Base-by-base conservation (phyloP, 768 basidiomycete genomes). In the Daedaleopsis nitida region DNA sequence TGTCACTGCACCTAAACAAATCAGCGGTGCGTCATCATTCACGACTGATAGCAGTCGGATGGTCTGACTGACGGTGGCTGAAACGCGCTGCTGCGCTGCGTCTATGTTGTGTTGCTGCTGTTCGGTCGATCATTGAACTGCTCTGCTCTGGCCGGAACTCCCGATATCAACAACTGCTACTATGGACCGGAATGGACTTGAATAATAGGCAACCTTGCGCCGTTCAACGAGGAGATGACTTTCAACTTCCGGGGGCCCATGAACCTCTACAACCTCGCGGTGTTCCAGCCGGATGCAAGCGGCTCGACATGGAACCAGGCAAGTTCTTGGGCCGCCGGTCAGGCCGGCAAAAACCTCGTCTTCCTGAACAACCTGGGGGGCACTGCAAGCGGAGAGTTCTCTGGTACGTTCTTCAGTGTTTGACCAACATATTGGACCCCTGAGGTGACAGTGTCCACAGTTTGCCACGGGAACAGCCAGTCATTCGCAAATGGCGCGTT, bases 351-450 rank as follows among this genome's bases (percentile, higher is more conserved):
- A 23, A 72, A 72, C 62, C 59, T 72, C 44, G 71, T 72, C 34
- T 72, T 72, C 64, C 70, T 72, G 71, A 70, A 70, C 69, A 72
- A 72, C 66, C 56, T 58, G 44, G 71, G 71, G 24, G 71, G 71
- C 16, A 56, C 58, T 17, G 55, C 42, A 17, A 68, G 67, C 37
- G 71, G 71, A 24, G 66, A 64, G 42, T 72, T 67, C 67, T 65
- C 68, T 17, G 69, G 71, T 72, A 45, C 37, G 71, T 72, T n/a
- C 70, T 70, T 59, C 27, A 32, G 7, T 32, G 27, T 32, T 3
- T 23, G 17, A 1, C 21, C 32, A 3, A 2, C 19, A 7, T 23
- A 13, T 21, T 4, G 13, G n/a, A n/a, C 35, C 14, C 49, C 55
- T 12, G 64, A 35, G 10, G 14, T 6, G 12, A 6, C 23, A 23